Evolutionary conservation across 2,329 filamentous ascomycete species (phyloP).

Genomic region (Xylaria sp.): DNA sequence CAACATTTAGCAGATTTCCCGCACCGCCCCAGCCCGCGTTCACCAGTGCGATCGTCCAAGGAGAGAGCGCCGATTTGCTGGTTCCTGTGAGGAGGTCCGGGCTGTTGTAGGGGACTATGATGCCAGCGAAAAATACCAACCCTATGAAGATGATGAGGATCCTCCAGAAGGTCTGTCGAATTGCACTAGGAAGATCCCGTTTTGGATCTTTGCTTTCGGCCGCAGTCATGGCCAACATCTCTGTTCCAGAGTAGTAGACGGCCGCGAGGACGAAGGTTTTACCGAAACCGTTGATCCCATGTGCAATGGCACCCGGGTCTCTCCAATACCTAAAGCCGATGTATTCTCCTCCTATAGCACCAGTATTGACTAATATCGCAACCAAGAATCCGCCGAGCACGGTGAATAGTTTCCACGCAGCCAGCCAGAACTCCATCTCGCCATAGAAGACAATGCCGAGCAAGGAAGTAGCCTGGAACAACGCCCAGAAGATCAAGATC

Average conservation of each 20-base stretch:
- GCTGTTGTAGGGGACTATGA: constrained; percentile 50
- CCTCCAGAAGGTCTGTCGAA: constrained; percentile 48
- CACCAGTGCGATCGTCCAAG: constrained; percentile 48
- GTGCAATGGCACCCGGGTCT: constrained; percentile 49
- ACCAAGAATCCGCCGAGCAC: constrained; percentile 49
- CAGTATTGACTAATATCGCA: constrained; percentile 50
- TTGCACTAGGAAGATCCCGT: constrained; percentile 47
- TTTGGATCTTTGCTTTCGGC: constrained; percentile 49
- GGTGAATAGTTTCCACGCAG: constrained; percentile 50
- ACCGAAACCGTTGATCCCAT: constrained; percentile 51
- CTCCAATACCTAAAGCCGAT: constrained; percentile 51
- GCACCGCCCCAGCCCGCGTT: constrained; percentile 46
- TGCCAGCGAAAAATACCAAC: constrained; percentile 48
- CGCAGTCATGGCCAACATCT: constrained; percentile 52
- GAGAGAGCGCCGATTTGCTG: constrained; percentile 47
- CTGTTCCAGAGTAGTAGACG: constrained; percentile 52
- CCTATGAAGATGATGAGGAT: constrained; percentile 50
- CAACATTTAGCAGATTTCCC: constrained; percentile 49
- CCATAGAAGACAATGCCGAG: constrained; percentile 47
- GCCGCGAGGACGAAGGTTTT: constrained; percentile 51
- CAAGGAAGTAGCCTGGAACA: constrained; percentile 55
- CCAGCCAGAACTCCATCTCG: constrained; percentile 49
- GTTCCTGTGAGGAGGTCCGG: constrained; percentile 49
- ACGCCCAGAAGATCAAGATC: constrained; percentile 58
- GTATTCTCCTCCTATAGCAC: constrained; percentile 50